These are phyloP conservation scores for Solanum lignicaule DNA, from an alignment of 257 asterid species.

Conservation along the genomic window DNA sequence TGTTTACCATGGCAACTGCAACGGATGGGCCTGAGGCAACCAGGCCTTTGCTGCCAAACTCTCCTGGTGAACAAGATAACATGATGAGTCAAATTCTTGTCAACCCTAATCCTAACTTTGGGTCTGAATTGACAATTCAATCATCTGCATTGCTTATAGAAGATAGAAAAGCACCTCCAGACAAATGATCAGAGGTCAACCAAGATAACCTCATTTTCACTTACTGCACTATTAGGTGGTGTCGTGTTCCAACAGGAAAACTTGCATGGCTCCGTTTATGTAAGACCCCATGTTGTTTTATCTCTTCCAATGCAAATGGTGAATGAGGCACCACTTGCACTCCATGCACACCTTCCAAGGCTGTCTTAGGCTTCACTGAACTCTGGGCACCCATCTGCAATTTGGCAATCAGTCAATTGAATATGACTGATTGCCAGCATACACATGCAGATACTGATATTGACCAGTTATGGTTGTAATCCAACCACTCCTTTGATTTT, in stretches of 20 bases:
- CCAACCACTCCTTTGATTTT: not conserved
- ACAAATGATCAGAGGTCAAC: not conserved
- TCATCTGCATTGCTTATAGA: not conserved
- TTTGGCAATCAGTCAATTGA: slow-evolving; percentile 67
- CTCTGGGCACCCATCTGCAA: slow-evolving; percentile 47
- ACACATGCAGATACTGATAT: slow-evolving; percentile 8
- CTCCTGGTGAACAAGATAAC: slow-evolving; percentile 32
- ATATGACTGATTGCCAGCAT: slow-evolving; percentile 68
- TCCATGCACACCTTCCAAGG: slow-evolving; percentile 62
- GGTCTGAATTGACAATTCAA: not conserved
- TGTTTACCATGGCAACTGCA: slow-evolving; percentile 43
- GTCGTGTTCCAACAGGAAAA: slow-evolving; percentile 28
- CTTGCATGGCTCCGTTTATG: slow-evolving; percentile 18
- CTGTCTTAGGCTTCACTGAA: slow-evolving; percentile 30
- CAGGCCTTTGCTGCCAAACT: slow-evolving; percentile 77
- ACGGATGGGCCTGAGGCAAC: slow-evolving; percentile 68
- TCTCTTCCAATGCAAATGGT: slow-evolving; percentile 58
- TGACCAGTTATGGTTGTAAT: slow-evolving; percentile 4
- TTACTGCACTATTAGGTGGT: slow-evolving; percentile 40
- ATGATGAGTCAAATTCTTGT: not conserved
- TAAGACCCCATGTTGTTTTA: slow-evolving; percentile 41
- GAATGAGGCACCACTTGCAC: slow-evolving; percentile 60
- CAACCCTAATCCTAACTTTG: not conserved
- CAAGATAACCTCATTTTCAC: slow-evolving; percentile 12
- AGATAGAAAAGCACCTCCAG: not conserved